Base-by-base conservation (phyloP, 129 eudicot species). In the Arctium minus region DNA sequence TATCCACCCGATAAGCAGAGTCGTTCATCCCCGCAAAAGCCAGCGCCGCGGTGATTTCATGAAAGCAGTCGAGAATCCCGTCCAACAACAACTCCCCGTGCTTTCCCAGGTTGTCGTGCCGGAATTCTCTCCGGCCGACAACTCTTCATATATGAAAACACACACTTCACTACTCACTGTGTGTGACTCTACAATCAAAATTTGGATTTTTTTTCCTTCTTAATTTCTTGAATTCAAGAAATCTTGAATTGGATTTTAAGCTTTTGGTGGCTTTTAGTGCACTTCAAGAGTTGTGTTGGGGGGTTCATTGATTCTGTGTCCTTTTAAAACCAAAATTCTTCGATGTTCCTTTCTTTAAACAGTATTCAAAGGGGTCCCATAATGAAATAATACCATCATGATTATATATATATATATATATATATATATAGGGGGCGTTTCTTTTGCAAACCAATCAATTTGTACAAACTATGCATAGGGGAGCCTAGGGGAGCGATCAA, bases 1-100 rank as follows among this genome's bases (percentile, higher is more conserved):
- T 94, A 44, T 89, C 97, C 17, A 94, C 98, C 9, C 91, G 88
- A 60, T 94, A 91, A 80, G 89, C 92, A 44, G 97, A 92, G 27
- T 89, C 93, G 6, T 77, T 94, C 98, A 94, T 94, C 88, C 88
- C 90, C 72, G 87, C 67, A 48, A 86, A 91, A 12, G 74, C 88
- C 2, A 94, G 80, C 2, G 87, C 90, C 75, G 81, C 68, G 11
- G 89, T 86, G 86, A 94, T 86, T 70, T 94, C 98, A 94, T 94
- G 72, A 92, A 94, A 84, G 75, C 97, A 94, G 73, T 86, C 94
- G 64, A 94, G 83, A 11, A 91, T 68, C 8, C 98, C 97, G 27
- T 82, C 97, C 83, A 87, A 33, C 76, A 85, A 84, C 77, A 74
- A 85, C 81, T 89, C 93, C 32, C 94, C 92, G 86, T 81, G 86